A percentile compares a stretch with the other conserved stretches of the same genome.
Conservation (phyloP, 306 rosid species). For the Vicia sativa region DNA sequence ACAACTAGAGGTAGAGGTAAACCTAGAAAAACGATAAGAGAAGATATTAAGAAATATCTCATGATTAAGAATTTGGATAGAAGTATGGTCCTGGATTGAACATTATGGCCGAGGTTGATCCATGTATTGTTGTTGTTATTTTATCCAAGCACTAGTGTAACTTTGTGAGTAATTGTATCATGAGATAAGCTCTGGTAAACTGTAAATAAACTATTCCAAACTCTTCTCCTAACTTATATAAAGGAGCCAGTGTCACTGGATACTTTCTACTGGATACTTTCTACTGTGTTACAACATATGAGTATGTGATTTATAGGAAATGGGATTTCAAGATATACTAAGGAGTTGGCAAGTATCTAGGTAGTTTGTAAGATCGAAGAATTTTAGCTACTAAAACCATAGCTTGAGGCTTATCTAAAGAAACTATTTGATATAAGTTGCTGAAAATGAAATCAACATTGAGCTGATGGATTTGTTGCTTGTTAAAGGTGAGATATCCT, state of each 20-base stretch:
- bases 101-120: too few relatives aligned
- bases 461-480: conserved; percentile 23
- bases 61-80: too few relatives aligned
- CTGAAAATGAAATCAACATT: neutral
- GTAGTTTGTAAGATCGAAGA: neutral
- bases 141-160: too few relatives aligned
- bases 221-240: neutral
- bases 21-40: too few relatives aligned
- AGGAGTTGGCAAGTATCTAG: neutral
- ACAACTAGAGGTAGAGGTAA: too few relatives aligned
- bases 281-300: neutral
- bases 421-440: neutral
- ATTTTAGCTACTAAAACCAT: neutral
- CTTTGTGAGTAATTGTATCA: neutral
- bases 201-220: neutral
- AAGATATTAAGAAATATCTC: too few relatives aligned
- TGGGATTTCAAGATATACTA: neutral
- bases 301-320: neutral
- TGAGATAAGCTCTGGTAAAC: neutral
- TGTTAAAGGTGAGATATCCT: conserved; percentile 13
- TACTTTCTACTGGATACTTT: neutral
- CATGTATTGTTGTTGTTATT: too few relatives aligned
- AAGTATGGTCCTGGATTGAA: too few relatives aligned
- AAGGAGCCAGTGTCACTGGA: neutral
- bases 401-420: conserved; percentile 14